phyloP scores from a whole-genome alignment of 2,329 filamentous ascomycete genomes.

The Penicillium sp. region DNA sequence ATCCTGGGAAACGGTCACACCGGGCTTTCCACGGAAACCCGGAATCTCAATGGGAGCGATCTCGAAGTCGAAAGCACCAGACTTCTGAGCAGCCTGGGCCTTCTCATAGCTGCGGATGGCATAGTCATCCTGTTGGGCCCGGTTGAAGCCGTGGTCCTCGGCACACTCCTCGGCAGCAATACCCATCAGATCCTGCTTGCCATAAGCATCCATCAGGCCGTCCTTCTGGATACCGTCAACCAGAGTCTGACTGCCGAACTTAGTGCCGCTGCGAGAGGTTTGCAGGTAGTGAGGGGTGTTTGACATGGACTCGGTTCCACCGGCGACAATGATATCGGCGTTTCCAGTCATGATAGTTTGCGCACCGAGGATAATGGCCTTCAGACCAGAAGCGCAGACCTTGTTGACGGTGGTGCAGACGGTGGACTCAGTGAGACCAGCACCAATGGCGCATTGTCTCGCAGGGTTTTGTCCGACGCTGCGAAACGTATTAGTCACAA shows the following conservation, averaged over 20 bases:
- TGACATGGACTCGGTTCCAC: conserved; percentile 97
- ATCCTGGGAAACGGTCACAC: conserved; percentile 73
- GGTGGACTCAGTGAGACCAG: conserved; percentile 74
- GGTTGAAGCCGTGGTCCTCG: conserved; percentile 71
- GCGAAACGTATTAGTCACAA: conserved; percentile 12
- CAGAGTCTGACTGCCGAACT: conserved; percentile 87
- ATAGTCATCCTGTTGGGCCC: conserved; percentile 90
- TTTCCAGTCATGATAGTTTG: conserved; percentile 98
- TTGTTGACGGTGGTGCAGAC: conserved; percentile 97
- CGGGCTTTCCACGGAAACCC: conserved; percentile 85
- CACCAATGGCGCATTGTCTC: conserved; percentile 85
- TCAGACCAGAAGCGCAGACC: conserved; percentile 92
- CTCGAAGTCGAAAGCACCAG: conserved; percentile 76
- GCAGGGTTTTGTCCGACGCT: conserved; percentile 96
- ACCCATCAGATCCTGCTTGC: conserved; percentile 94
- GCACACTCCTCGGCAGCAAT: conserved; percentile 89
- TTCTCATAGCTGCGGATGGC: conserved; percentile 93
- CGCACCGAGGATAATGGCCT: conserved; percentile 88
- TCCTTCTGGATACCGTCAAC: conserved; percentile 92
- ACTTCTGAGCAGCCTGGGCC: conserved; percentile 78
- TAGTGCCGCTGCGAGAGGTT: conserved; percentile 77
- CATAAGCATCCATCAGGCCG: conserved; percentile 87
- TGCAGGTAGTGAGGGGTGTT: conserved; percentile 95
- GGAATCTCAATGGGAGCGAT: conserved; percentile 86
- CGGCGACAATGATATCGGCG: conserved; percentile 86